These are phyloP conservation scores for Scheffersomyces quercinus DNA, from an alignment of 1,139 yeast genomes.

Conservation along the genomic window DNA sequence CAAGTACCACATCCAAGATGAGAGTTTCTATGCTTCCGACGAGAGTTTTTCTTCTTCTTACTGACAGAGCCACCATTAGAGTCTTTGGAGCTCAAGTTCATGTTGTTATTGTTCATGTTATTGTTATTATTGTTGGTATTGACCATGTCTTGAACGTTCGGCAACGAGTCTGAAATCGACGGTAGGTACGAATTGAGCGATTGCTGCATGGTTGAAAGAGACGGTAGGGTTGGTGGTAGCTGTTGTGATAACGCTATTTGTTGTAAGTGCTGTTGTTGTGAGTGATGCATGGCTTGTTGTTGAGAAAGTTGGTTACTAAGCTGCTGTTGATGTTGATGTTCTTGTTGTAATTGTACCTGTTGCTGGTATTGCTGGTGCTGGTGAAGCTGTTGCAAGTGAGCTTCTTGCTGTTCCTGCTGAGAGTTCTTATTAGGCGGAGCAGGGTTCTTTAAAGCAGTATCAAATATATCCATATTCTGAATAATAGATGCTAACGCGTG, in stretches of 20 bases:
- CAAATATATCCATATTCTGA: constrained; percentile 24
- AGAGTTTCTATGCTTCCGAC: constrained; percentile 64
- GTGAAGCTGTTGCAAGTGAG: neutral
- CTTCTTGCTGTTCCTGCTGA: constrained; percentile 3
- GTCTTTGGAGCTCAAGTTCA: neutral
- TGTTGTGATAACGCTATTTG: neutral
- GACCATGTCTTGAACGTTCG: neutral
- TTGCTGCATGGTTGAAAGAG: neutral
- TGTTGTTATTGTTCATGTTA: neutral
- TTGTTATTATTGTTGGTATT: neutral
- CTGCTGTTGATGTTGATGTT: neutral
- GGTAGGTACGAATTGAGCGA: neutral
- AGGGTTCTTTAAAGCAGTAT: constrained; percentile 30
- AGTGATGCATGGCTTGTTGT: neutral
- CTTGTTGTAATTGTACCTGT: neutral
- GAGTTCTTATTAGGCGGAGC: constrained; percentile 29
- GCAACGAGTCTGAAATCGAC: neutral
- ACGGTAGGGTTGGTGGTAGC: neutral
- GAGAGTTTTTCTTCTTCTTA: constrained; percentile 41
- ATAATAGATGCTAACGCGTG: too few species aligned
- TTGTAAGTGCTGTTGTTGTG: neutral
- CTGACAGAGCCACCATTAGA: neutral
- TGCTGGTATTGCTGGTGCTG: constrained; percentile 1
- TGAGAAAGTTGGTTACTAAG: neutral
- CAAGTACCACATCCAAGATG: constrained; percentile 68